Evolutionary conservation across 495 filamentous ascomycete genomes (phyloP).

Genomic region (Penicillium longicatenatum): DNA sequence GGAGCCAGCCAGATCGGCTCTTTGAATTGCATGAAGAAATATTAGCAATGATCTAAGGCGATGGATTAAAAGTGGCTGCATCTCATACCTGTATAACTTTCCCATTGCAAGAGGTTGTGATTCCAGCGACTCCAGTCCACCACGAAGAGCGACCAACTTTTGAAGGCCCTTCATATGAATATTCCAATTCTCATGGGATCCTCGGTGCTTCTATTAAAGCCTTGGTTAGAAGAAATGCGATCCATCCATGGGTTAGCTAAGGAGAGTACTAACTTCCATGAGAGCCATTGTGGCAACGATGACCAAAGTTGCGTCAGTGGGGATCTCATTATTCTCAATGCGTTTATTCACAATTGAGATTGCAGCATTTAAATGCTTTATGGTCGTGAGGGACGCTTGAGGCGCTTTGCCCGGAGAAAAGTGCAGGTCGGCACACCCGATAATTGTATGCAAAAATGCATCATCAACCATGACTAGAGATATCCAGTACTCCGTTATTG

Average conservation of each 20-base stretch:
- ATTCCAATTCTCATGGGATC: conserved; percentile 6
- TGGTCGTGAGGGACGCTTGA: neutral
- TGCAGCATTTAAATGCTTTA: conserved; percentile 10
- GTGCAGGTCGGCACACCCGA: conserved; percentile 4
- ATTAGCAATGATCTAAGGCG: neutral
- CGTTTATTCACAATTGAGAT: conserved; percentile 10
- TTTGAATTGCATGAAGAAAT: neutral
- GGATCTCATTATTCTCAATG: neutral
- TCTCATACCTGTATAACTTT: conserved; percentile 6
- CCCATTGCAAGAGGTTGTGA: conserved; percentile 5
- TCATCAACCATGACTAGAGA: conserved; percentile 1
- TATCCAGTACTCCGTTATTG: conserved; percentile 9
- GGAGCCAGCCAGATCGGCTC: conserved; percentile 8
- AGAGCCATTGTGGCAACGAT: conserved; percentile 6
- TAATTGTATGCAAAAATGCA: conserved; percentile 9
- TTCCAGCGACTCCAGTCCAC: conserved; percentile 1
- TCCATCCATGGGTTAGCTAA: neutral
- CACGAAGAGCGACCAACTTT: conserved; percentile 4
- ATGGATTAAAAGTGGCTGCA: neutral
- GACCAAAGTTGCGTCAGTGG: conserved; percentile 4
- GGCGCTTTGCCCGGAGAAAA: neutral
- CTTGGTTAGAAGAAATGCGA: neutral
- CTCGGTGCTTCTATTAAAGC: neutral
- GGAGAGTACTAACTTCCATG: conserved; percentile 6
- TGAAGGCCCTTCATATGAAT: conserved; percentile 10